Conservation (phyloP, 1,284 basidiomycete species). For the Entoloma clypeatum region DNA sequence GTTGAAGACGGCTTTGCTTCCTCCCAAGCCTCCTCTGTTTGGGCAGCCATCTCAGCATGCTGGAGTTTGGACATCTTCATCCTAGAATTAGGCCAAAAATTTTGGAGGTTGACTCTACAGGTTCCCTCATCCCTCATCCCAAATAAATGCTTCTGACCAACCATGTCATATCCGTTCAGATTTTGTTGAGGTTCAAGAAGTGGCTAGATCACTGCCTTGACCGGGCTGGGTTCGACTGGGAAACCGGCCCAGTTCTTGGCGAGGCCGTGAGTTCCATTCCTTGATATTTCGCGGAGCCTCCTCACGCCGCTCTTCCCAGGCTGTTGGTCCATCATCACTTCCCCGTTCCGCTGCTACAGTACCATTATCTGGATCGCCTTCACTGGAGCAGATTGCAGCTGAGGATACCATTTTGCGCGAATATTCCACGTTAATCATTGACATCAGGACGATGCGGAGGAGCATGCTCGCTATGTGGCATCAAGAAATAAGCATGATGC, state of each 20-base stretch:
- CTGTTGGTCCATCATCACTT: constrained; percentile 23
- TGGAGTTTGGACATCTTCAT: constrained; percentile 87
- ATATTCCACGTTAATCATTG: constrained; percentile 60
- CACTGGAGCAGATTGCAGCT: constrained; percentile 48
- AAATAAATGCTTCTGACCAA: constrained; percentile 10
- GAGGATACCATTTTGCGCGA: constrained; percentile 64
- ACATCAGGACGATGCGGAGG: constrained; percentile 54
- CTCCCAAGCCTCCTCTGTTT: constrained; percentile 65
- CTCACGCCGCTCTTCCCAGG: constrained; percentile 4
- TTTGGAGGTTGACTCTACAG: constrained; percentile 88
- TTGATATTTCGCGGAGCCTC: constrained; percentile 4
- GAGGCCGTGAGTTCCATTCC: background rate
- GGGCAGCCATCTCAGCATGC: constrained; percentile 70
- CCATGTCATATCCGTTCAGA: constrained; percentile 37
- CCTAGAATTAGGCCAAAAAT: constrained; percentile 74
- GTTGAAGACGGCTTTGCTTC: constrained; percentile 44
- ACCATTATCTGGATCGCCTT: constrained; percentile 41
- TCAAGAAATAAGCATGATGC: constrained; percentile 60
- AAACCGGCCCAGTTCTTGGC: constrained; percentile 26
- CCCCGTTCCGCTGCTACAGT: constrained; percentile 52
- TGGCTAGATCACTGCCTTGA: constrained; percentile 77
- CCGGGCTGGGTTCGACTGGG: constrained; percentile 15
- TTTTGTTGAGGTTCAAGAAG: constrained; percentile 71
- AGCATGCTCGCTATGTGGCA: constrained; percentile 57
- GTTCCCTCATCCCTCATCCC: constrained; percentile 35